Percentiles rank a stretch among this genome's conserved stretches.
Conservation (phyloP, 371 early-diverging fungal species). For the Phascolomyces articulosus region DNA sequence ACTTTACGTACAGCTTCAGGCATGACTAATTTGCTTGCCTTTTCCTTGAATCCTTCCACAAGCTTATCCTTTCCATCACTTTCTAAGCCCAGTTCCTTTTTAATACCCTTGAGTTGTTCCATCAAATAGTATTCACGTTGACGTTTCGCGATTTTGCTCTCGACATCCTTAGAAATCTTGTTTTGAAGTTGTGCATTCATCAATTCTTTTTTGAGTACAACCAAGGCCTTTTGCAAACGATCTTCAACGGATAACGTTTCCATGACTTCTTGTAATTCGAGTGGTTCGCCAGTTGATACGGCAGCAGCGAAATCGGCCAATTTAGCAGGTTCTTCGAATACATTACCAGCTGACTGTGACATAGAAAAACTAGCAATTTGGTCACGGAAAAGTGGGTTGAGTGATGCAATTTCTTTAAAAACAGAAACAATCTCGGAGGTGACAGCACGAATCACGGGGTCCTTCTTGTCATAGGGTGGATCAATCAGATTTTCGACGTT, state of each 20-base stretch:
- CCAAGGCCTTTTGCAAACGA: conserved; percentile 87
- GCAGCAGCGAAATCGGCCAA: conserved; percentile 97
- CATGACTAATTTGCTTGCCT: conserved; percentile 83
- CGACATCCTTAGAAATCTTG: conserved; percentile 95
- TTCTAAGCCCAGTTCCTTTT: conserved; percentile 96
- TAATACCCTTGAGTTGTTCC: conserved; percentile 98
- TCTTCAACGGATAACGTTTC: conserved; percentile 89
- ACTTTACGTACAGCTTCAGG: conserved; percentile 90
- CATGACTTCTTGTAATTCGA: conserved; percentile 92
- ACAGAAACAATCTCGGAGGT: conserved; percentile 96
- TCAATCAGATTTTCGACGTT: conserved; percentile 88
- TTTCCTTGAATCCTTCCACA: conserved; percentile 89
- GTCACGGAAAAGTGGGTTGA: conserved; percentile 95
- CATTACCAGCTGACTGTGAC: conserved; percentile 93
- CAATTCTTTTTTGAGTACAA: conserved; percentile 95
- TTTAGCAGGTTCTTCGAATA: conserved; percentile 93
- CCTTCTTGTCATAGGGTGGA: conserved; percentile 82
- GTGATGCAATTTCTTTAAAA: conserved; percentile 90
- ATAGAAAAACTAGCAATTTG: conserved; percentile 96
- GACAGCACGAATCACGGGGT: conserved; percentile 86
- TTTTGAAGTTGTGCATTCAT: conserved; percentile 95
- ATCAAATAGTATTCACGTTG: conserved; percentile 97
- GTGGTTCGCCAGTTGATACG: conserved; percentile 87
- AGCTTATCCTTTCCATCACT: conserved; percentile 97
- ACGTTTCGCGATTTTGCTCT: conserved; percentile 92